Base-by-base conservation (phyloP, 2,329 filamentous ascomycete genomes). In the Phyllosticta ampelicida region DNA sequence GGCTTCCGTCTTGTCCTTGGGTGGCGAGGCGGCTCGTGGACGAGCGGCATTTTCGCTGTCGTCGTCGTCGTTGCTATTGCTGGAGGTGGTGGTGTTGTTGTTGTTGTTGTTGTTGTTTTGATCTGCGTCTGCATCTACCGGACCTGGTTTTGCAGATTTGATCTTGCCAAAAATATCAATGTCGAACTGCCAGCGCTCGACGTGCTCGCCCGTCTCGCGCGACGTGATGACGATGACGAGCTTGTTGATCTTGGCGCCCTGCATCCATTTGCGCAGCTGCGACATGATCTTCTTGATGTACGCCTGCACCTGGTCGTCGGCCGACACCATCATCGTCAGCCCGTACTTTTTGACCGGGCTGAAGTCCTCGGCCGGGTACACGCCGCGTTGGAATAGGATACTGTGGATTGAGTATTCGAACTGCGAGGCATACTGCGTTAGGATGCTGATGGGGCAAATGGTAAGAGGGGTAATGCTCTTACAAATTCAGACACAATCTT, bases 261-360 rank as follows among this genome's bases (percentile, higher is more conserved):
- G 80, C 90, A 97, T 97, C 94, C 94, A 99, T 71, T 89, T 90
- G 77, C 95, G 92, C 60, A 99, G 83, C 74, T 99, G 94, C 26
- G 86, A 86, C 91, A 96, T 99, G 77, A 99, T 97, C 76, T 95
- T 96, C 75, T 96, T 96, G 79, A 99, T 95, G 76, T 99, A 99
- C 29, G 91, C 90, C 75, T 96, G 95, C 70, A 99, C 94, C 76
- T 99, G 92, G 77, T 97, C 94, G 72, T 99, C 94, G 63, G 90
- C 84, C 29, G 92, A 95, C 55, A 97, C 83, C 67, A 96, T 87
- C 90, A 96, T 96, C 68, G 96, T 97, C 67, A 99, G 83, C 67
- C 94, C 94, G 86, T 99, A 99, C 77, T 99, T 99, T 78, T 99
- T 99, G 68, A 99, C 91, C 11, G 90, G 87, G 64, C 88, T 89